Base-by-base conservation (phyloP, 2,329 filamentous ascomycete genomes). In the Diaporthe eres region DNA sequence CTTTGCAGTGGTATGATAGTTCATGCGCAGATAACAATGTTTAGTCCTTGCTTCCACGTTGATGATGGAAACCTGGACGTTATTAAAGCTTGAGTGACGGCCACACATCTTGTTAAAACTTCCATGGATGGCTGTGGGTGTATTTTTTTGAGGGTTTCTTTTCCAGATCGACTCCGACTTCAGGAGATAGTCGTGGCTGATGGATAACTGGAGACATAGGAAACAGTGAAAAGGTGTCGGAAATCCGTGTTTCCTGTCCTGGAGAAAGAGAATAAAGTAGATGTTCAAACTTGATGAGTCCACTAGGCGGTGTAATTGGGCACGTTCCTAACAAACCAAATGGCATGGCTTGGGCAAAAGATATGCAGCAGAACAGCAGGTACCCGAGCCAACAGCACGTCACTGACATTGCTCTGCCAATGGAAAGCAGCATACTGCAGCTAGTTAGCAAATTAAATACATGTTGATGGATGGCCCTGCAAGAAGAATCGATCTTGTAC, bases 341-440 rank as follows among this genome's bases (percentile, higher is more conserved):
- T 17, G 5, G 3, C 37, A 17, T 25, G 34, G n/a, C n/a, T 28
- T 61, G n/a, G n/a, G 34, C 34, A 7, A 3, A 13, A 42, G 13
- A 15, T 12, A 44, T 37, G 39, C 39, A 39, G 25, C 37, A 28
- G 19, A 44, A 37, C 22, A 44, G 39, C 39, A 63, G 60, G n/a
- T 63, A 63, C 60, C 60, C 60, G 60, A 63, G 60, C 39, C 60
- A 63, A 28, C 39, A 63, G 22, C 37, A 28, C 12, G n/a, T 44
- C 60, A 28, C n/a, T 19, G 9, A 25, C 3, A 15, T 19, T 44
- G 25, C 6, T 17, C 17, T 42, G 7, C n/a, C 6, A 19, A 25
- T 61, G 37, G 10, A 7, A 13, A 2, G 10, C 7, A 2, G 5
- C 7, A 19, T 25, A 28, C n/a, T 28, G 58, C 37, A 42, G 7